These are phyloP conservation scores for Diaporthe citrichinensis DNA, from an alignment of 2,329 filamentous ascomycete genomes.

Conservation along the genomic window DNA sequence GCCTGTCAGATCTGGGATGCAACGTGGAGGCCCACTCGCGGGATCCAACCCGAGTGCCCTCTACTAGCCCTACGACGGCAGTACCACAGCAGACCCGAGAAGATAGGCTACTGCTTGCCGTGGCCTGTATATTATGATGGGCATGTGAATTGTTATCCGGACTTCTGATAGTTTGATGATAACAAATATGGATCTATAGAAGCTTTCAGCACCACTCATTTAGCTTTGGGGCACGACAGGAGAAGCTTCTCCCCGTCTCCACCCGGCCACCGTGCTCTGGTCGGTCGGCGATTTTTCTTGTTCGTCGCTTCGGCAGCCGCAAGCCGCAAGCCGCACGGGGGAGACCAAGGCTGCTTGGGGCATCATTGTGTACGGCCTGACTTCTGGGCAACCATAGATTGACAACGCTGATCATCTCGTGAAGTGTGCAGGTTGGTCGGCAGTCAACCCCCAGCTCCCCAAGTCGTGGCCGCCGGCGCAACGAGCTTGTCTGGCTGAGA, in stretches of 20 bases:
- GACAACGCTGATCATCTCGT: constrained; percentile 1
- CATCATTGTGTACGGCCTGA: background rate
- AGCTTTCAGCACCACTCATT: constrained; percentile 7
- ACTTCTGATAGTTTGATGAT: background rate
- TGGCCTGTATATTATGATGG: background rate
- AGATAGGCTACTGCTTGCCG: background rate
- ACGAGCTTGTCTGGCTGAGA: background rate
- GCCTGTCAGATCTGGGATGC: constrained; percentile 23
- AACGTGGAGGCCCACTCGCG: constrained; percentile 24
- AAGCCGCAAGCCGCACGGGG: background rate
- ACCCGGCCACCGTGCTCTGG: background rate
- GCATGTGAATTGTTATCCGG: constrained; percentile 6
- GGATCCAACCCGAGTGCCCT: background rate
- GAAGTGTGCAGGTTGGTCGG: background rate
- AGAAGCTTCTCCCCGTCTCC: constrained; percentile 15
- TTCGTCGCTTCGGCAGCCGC: background rate
- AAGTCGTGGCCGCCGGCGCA: background rate
- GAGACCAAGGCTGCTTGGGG: background rate
- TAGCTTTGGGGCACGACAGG: constrained; percentile 14
- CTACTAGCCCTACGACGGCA: constrained; percentile 24
- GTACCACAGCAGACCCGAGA: background rate
- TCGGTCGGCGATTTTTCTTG: background rate
- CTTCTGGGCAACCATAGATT: background rate
- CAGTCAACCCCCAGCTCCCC: background rate
- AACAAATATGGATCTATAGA: background rate